These are phyloP conservation scores for Ceratobasidium sp. DNA, from an alignment of 1,284 basidiomycete genomes.

Conservation along the genomic window DNA sequence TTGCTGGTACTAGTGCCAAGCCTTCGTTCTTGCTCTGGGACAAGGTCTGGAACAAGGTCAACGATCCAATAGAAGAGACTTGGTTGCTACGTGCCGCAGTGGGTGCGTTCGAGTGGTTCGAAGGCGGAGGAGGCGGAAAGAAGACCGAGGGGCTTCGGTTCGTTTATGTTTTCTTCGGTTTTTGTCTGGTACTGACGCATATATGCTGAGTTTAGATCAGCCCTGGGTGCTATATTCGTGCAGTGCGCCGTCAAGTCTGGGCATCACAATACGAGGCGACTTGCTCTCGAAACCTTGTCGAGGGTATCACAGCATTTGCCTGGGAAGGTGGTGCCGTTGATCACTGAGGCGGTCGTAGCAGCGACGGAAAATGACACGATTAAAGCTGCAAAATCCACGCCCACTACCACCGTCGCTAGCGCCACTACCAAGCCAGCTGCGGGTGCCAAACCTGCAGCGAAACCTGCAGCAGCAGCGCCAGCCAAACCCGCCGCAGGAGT, in stretches of 20 bases:
- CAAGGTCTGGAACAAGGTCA: constrained; percentile 81
- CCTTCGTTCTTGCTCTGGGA: constrained; percentile 89
- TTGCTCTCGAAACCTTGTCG: constrained; percentile 16
- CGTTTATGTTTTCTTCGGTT: constrained; percentile 46
- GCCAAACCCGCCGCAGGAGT: constrained; percentile 30
- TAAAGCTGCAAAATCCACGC: neutral
- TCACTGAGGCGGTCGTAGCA: constrained; percentile 6
- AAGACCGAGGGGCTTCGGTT: constrained; percentile 71
- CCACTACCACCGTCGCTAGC: neutral
- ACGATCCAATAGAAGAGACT: constrained; percentile 69
- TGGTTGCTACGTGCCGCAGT: constrained; percentile 82
- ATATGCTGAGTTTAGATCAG: constrained; percentile 12
- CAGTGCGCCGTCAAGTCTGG: constrained; percentile 20
- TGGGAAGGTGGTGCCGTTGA: neutral
- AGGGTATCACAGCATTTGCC: neutral
- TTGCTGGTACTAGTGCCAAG: constrained; percentile 62
- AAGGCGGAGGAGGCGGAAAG: constrained; percentile 59
- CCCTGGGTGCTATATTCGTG: constrained; percentile 27
- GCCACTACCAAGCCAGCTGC: constrained; percentile 9
- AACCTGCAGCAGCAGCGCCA: neutral
- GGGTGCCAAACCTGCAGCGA: constrained; percentile 3
- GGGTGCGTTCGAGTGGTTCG: constrained; percentile 63
- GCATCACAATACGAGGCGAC: constrained; percentile 9
- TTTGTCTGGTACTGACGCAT: constrained; percentile 42
- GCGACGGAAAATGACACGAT: neutral